phyloP scores from a whole-genome alignment of 2,329 filamentous ascomycete species.

The Apiospora marii region DNA sequence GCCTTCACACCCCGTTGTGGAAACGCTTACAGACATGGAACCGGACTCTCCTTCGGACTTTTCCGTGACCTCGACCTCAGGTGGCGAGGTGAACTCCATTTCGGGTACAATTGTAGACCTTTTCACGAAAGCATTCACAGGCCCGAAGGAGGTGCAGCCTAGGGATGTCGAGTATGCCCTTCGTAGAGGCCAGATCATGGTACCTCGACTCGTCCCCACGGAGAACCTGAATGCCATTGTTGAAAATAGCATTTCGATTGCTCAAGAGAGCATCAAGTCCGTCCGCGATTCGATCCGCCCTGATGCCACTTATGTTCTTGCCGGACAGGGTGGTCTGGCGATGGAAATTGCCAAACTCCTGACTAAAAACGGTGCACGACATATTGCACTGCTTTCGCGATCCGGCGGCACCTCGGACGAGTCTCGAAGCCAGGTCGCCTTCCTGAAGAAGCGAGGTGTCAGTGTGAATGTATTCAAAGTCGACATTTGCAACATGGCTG shows the following conservation, averaged over 20 bases:
- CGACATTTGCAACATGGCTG: constrained; percentile 51
- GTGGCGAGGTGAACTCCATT: constrained; percentile 30
- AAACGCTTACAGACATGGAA: not conserved
- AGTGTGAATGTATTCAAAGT: constrained; percentile 45
- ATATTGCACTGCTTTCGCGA: constrained; percentile 62
- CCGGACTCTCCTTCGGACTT: not conserved
- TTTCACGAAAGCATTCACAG: constrained; percentile 34
- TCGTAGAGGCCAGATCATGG: constrained; percentile 45
- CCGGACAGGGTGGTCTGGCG: constrained; percentile 65
- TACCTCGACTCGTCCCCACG: constrained; percentile 55
- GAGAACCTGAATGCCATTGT: constrained; percentile 52
- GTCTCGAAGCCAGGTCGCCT: constrained; percentile 35
- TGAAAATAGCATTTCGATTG: constrained; percentile 41
- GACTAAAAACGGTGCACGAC: constrained; percentile 56
- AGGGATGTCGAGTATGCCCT: constrained; percentile 55
- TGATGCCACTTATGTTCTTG: constrained; percentile 59
- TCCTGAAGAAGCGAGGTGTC: constrained; percentile 46
- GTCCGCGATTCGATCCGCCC: constrained; percentile 25
- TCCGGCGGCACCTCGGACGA: constrained; percentile 46
- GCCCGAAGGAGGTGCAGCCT: not conserved
- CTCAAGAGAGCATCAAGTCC: constrained; percentile 15
- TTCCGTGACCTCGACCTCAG: constrained; percentile 38
- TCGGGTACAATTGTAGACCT: constrained; percentile 36
- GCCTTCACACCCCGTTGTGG: not conserved
- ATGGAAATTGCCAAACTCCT: constrained; percentile 60